Percentiles rank a stretch among this genome's conserved stretches.
Conservation (phyloP, 306 rosid species). For the cucumber (Cucumis sativus) region Cucumber_9930_V3 NC_026657.2:39540001-39540500, state of each 20-base stretch:
- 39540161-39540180: background rate
- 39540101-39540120: background rate
- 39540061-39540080: background rate
- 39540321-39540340: background rate
- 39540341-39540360: background rate
- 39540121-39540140: background rate
- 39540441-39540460: background rate
- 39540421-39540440: background rate
- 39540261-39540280: background rate
- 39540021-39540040: background rate
- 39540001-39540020: background rate
- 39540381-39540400: background rate
- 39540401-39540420: background rate
- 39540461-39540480: background rate
- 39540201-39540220: background rate
- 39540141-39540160: background rate
- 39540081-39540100: background rate
- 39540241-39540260: background rate
- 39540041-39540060: background rate
- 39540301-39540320: background rate
- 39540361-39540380: background rate
- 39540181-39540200: background rate
- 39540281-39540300: background rate
- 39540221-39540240: background rate
- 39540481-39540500: background rate